phyloP scores from a whole-genome alignment of 1,139 yeast species.

The Taiozyma onychis region DNA sequence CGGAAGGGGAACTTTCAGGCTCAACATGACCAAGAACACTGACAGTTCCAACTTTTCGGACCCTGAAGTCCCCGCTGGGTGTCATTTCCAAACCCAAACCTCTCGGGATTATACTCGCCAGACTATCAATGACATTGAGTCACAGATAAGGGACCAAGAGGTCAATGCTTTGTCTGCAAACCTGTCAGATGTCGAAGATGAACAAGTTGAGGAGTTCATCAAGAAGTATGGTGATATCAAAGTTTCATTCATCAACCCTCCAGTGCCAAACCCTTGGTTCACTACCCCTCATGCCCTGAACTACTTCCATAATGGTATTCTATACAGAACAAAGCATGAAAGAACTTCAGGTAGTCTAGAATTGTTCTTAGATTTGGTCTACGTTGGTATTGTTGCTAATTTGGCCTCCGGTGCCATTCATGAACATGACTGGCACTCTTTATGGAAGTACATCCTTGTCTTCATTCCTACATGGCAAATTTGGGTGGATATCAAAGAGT shows the following conservation, averaged over 20 bases:
- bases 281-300: constrained; percentile 56
- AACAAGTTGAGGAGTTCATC: constrained; percentile 42
- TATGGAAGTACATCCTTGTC: constrained; percentile 44
- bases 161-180: not conserved
- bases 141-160: not conserved
- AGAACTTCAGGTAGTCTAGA: constrained; percentile 48
- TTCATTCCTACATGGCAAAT: constrained; percentile 58
- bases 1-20: not conserved
- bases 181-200: constrained; percentile 1
- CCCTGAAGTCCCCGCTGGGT: not conserved
- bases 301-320: constrained; percentile 51
- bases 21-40: not conserved
- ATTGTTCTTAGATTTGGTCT: constrained; percentile 55
- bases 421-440: constrained; percentile 41
- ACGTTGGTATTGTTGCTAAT: constrained; percentile 61
- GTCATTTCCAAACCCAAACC: not conserved
- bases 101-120: not conserved
- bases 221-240: constrained; percentile 45
- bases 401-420: constrained; percentile 52
- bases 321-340: constrained; percentile 53
- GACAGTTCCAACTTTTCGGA: not conserved
- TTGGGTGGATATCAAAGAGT: constrained; percentile 61
- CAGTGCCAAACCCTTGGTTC: constrained; percentile 40
- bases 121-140: not conserved
- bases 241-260: constrained; percentile 43